These are phyloP conservation scores for Aurantiochytrium sp. DNA, from an alignment of 108 stramenopile genomes.

Conservation along the genomic window DNA sequence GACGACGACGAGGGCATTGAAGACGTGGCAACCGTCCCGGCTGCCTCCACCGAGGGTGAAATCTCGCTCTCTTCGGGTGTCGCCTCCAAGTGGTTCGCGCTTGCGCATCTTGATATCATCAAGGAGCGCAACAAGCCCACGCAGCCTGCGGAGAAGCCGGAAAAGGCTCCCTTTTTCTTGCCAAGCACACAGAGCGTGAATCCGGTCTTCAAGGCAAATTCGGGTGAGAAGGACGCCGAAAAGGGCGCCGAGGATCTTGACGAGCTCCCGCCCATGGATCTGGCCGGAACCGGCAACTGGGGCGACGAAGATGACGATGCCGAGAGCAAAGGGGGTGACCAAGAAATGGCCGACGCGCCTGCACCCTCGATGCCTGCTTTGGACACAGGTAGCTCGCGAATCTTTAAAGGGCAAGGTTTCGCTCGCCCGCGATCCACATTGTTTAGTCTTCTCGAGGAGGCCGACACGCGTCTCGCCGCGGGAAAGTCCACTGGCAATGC, in stretches of 20 bases:
- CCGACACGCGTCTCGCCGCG: background rate
- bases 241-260: background rate
- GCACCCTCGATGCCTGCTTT: no score
- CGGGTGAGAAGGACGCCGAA: background rate
- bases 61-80: conserved; percentile 81
- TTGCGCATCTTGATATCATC: conserved; percentile 87
- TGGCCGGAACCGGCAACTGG: conserved; percentile 15
- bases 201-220: conserved; percentile 29
- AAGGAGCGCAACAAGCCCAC: conserved; percentile 86
- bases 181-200: conserved; percentile 64
- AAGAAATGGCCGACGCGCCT: no score
- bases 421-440: background rate
- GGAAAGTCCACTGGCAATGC: conserved; percentile 38
- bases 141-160: conserved; percentile 83
- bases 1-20: conserved; percentile 34
- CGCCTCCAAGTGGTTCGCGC: conserved; percentile 86
- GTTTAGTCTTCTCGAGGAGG: conserved; percentile 25
- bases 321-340: no score
- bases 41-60: conserved; percentile 39
- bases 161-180: conserved; percentile 88
- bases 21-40: conserved; percentile 21
- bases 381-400: background rate
- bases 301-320: background rate
- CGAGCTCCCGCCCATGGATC: background rate
- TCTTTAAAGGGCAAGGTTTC: background rate